phyloP scores from a whole-genome alignment of 768 basidiomycete genomes.

The Sporobolomyces roseus region DNA sequence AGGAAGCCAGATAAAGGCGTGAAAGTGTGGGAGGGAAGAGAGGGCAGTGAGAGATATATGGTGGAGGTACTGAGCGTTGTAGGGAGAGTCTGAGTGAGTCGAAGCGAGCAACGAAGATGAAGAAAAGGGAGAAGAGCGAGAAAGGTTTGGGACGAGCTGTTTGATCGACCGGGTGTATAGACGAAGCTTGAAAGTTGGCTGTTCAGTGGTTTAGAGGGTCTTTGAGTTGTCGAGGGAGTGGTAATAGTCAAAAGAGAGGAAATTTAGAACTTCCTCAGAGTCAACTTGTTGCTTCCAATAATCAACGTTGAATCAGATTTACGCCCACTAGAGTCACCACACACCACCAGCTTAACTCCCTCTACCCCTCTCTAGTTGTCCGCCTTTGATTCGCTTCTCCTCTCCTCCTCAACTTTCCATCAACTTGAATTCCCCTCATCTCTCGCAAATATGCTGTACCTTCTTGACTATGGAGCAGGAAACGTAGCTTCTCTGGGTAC shows the following conservation, averaged over 20 bases:
- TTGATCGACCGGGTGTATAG: too few species aligned
- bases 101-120: neutral
- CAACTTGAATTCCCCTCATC: neutral
- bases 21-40: neutral
- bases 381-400: neutral
- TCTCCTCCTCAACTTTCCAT: neutral
- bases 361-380: neutral
- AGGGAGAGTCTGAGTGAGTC: neutral
- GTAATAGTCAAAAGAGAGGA: too few species aligned
- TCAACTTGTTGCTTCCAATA: too few species aligned
- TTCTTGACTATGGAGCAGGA: conserved; percentile 41
- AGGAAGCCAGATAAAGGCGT: conserved; percentile 16
- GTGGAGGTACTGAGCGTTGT: neutral
- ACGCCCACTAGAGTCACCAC: too few species aligned
- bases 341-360: neutral
- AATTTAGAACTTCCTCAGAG: too few species aligned
- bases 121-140: neutral
- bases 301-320: too few species aligned
- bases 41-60: neutral
- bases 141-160: too few species aligned
- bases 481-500: conserved; percentile 39
- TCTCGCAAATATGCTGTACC: conserved; percentile 24
- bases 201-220: too few species aligned
- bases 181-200: too few species aligned
- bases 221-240: too few species aligned